phyloP scores from a whole-genome alignment of 1,284 basidiomycete species.

The Exobasidium rhododendri region DNA sequence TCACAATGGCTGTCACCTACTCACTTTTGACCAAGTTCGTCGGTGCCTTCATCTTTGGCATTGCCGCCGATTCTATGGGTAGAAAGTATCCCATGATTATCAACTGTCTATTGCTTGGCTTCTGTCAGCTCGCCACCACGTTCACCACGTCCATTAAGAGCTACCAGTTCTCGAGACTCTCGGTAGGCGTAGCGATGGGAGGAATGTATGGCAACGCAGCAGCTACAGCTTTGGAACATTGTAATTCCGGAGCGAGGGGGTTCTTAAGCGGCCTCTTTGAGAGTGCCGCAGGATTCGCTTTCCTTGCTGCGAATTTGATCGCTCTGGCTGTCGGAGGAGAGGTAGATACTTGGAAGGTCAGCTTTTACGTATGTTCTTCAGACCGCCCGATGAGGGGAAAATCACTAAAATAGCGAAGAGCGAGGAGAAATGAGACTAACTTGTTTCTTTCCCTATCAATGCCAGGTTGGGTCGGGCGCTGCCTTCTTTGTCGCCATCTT shows the following conservation, averaged over 20 bases:
- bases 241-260: background rate
- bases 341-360: background rate
- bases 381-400: background rate
- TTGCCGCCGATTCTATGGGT: background rate
- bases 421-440: background rate
- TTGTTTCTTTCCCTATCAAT: background rate
- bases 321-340: background rate
- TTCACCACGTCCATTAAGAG: background rate
- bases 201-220: background rate
- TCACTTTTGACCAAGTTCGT: background rate
- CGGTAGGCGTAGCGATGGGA: background rate
- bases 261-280: background rate
- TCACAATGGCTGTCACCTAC: background rate
- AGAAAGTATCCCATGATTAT: slow-evolving; percentile 2
- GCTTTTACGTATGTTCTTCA: background rate
- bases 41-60: slow-evolving; percentile 1
- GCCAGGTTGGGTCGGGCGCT: background rate
- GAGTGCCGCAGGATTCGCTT: background rate
- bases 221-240: slow-evolving; percentile 2
- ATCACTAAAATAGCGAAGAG: background rate
- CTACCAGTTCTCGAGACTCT: background rate
- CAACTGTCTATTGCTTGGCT: background rate
- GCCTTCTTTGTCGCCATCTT: background rate
- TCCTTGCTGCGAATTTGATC: background rate
- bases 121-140: background rate